Evolutionary conservation across 306 rosid genomes (phyloP).

Genomic region (Prunus fruticosa): DNA sequence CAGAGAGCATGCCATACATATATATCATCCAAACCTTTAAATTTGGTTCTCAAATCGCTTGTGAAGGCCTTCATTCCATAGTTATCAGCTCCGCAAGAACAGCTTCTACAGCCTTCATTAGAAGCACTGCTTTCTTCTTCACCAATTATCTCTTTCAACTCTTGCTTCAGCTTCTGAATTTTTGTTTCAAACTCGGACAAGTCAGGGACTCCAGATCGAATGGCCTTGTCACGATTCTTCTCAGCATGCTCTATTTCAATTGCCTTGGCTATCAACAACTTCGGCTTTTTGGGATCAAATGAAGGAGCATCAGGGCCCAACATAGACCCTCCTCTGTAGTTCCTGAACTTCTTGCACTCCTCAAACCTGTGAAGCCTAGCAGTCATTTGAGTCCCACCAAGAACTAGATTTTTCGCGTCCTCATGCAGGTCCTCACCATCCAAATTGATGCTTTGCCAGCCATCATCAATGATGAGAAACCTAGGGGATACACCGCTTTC

Average conservation of each 20-base stretch:
- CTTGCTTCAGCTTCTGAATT: constrained; percentile 41
- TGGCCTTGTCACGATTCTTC: constrained; percentile 38
- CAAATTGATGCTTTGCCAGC: constrained; percentile 80
- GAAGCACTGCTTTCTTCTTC: constrained; percentile 18
- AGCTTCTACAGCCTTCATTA: constrained; percentile 21
- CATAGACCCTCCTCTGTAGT: constrained; percentile 53
- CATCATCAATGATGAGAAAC: constrained; percentile 79
- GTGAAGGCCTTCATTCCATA: constrained; percentile 76
- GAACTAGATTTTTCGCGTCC: constrained; percentile 57
- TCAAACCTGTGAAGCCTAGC: constrained; percentile 67
- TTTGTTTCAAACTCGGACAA: constrained; percentile 31
- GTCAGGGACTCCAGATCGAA: constrained; percentile 30
- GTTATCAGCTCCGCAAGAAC: constrained; percentile 17
- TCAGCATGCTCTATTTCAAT: constrained; percentile 54
- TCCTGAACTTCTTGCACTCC: constrained; percentile 66
- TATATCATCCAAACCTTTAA: constrained; percentile 72
- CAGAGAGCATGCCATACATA: constrained; percentile 86
- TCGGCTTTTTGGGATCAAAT: constrained; percentile 53
- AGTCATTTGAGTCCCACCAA: constrained; percentile 76
- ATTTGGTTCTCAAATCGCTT: constrained; percentile 59
- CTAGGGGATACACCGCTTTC: constrained; percentile 62
- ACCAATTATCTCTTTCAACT: constrained; percentile 54
- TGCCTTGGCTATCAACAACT: constrained; percentile 52
- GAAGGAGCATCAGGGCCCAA: constrained; percentile 50
- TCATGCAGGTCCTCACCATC: constrained; percentile 54